phyloP scores from a whole-genome alignment of 257 asterid genomes.

The Nicotiana noctiflora region DNA sequence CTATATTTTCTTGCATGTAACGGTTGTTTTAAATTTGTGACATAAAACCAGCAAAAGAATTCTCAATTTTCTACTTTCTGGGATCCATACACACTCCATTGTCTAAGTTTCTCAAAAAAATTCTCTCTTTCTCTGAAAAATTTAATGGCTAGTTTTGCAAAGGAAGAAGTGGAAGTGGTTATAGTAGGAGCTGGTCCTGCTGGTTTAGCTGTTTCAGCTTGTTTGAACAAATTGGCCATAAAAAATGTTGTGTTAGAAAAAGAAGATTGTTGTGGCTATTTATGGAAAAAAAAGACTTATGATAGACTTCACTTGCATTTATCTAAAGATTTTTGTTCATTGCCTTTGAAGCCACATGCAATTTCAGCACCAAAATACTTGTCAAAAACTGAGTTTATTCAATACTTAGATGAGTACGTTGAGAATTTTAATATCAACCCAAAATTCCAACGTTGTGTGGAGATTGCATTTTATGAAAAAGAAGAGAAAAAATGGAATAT shows the following conservation, averaged over 20 bases:
- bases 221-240: slow-evolving; percentile 29
- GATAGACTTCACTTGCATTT: slow-evolving; percentile 49
- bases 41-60: background rate
- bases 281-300: slow-evolving; percentile 49
- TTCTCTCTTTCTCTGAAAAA: background rate
- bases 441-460: slow-evolving; percentile 4
- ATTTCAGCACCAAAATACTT: slow-evolving; percentile 29
- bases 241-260: slow-evolving; percentile 47
- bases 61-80: background rate
- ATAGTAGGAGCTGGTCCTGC: slow-evolving; percentile 63
- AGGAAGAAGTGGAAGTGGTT: slow-evolving; percentile 23
- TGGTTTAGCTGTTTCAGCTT: slow-evolving; percentile 51
- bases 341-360: slow-evolving; percentile 45
- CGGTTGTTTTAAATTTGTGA: background rate
- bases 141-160: background rate
- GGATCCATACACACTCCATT: background rate
- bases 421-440: slow-evolving; percentile 22
- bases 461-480: slow-evolving; percentile 16
- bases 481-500: slow-evolving; percentile 24
- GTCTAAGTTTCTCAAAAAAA: background rate
- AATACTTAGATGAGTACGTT: slow-evolving; percentile 36
- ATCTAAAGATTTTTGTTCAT: slow-evolving; percentile 43
- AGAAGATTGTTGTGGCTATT: slow-evolving; percentile 49
- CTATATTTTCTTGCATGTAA: background rate
- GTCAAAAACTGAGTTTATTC: slow-evolving; percentile 27